Base-by-base conservation (phyloP, 352 stramenopile species). In the Phytophthora sp. region DNA sequence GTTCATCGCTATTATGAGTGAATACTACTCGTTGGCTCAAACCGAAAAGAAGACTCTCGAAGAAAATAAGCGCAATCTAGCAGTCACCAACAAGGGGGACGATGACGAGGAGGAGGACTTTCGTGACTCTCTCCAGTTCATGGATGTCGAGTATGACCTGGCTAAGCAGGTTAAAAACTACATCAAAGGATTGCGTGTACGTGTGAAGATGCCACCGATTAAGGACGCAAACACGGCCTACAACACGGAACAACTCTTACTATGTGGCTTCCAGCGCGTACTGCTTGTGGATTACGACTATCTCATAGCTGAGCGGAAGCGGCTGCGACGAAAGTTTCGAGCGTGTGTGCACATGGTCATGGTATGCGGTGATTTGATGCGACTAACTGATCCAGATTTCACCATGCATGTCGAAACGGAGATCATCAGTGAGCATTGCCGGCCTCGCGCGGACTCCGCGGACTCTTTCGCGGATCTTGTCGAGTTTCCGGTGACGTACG, bases 1-100 rank as follows among this genome's bases (percentile, higher is more conserved):
- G 84, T 93, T 92, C 59, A 91, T 93, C 20, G 84, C 82, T 30
- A 93, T 93, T 58, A 90, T 93, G 76, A 91, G 77, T 48, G 84
- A 93, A 50, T 93, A 93, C 56, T 91, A 93, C 62, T 91, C 82
- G 20, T 37, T 89, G 28, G 80, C 80, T 35, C 81, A 91, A 53
- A 82, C 55, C 4, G 82, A 89, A 51, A 94, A 89, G 77, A 84
- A 82, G 39, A 68, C 44, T 1, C 62, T 82, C 6, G 81, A 92
- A 65, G 73, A 84, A 41, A 85, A 68, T 48, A 74, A 84, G 50
- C 71, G 62, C 6, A 69, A 74, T 21, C 45, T 89, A 3, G 41
- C 71, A 28, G 35, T 58, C 18, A 60, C 26, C 18, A 58, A 57
- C 27, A 69, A 74, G 24, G 48, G 35, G 2, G 34, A 37, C 9